phyloP scores from a whole-genome alignment of 768 basidiomycete genomes.

The Phaffia australis region DNA sequence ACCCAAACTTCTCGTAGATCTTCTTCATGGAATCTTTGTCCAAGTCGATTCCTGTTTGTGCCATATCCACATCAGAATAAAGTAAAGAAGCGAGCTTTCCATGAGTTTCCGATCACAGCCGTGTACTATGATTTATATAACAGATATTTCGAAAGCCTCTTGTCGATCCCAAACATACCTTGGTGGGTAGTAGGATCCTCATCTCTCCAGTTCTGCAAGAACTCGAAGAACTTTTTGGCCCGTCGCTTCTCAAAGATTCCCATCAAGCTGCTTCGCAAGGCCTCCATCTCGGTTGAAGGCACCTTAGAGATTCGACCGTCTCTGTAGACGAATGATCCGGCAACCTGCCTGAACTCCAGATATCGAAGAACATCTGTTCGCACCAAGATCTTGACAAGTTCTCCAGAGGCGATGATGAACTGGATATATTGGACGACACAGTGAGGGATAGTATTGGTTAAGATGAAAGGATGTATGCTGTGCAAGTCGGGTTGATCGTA shows the following conservation, averaged over 20 bases:
- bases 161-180: slow-evolving; percentile 46
- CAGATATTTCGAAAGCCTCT: not conserved
- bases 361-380: slow-evolving; percentile 98
- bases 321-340: slow-evolving; percentile 93
- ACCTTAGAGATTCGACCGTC: slow-evolving; percentile 97
- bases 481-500: not conserved
- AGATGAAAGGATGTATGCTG: slow-evolving; percentile 19
- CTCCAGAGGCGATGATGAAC: slow-evolving; percentile 97
- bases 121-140: not conserved
- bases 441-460: not conserved
- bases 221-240: slow-evolving; percentile 97
- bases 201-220: slow-evolving; percentile 89
- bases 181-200: slow-evolving; percentile 93
- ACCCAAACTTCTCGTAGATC: slow-evolving; percentile 92
- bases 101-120: not conserved
- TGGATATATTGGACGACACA: slow-evolving; percentile 42
- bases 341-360: slow-evolving; percentile 99
- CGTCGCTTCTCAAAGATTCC: slow-evolving; percentile 97
- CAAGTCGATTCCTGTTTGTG: slow-evolving; percentile 60
- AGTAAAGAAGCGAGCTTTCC: not conserved
- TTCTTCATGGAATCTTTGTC: slow-evolving; percentile 85
- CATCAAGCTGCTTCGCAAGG: slow-evolving; percentile 88
- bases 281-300: slow-evolving; percentile 94
- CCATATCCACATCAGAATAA: not conserved
- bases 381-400: slow-evolving; percentile 93